Base-by-base conservation (phyloP, 768 basidiomycete genomes). In the Suillus lakei region DNA sequence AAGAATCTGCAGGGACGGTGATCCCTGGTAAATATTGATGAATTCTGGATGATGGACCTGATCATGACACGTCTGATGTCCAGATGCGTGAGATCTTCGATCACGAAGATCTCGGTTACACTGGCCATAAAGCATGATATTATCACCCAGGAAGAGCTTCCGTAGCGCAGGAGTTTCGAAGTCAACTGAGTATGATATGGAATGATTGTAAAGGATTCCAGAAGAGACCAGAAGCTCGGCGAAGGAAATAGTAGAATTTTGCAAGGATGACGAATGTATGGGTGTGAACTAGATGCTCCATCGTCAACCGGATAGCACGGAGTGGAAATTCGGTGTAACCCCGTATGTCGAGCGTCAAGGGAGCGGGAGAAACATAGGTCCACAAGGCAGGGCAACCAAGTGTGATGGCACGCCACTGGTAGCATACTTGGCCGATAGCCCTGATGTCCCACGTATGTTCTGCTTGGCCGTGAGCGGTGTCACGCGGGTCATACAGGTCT, bases 371-470 rank as follows among this genome's bases (percentile, higher is more conserved):
- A n/a, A 55, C 10, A 23, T 55, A 18, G 12, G 54, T n/a, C 21
- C 21, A 55, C 32, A 34, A 15, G 18, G n/a, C 32, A n/a, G 54
- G 26, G n/a, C 2, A 55, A 15, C 32, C 12, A 13, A 55, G 54
- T 34, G 54, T 36, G n/a, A 55, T 55, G 34, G n/a, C 34, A 55
- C n/a, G 54, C 54, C n/a, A 55, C n/a, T 15, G 34, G n/a, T 36
- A 13, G 13, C 54, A 55, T 16, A 55, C 34, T n/a, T 55, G 54
- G 30, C 51, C 32, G 30, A 53, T 18, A 4, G 28, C 28, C 9
- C 4, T 53, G 51, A 53, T 53, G 18, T 9, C 43, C 16, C 18
- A 18, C 16, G 18, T 7, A 38, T 38, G 36, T 38, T 38, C 36
- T 38, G 36, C 43, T 46, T 46, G 21, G 48, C 48, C 26, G 26